Percentiles rank a stretch among this genome's conserved stretches.
phyloP scores from a whole-genome alignment of 139 green algal species.

The Astrephomene gubernaculifera region DNA sequence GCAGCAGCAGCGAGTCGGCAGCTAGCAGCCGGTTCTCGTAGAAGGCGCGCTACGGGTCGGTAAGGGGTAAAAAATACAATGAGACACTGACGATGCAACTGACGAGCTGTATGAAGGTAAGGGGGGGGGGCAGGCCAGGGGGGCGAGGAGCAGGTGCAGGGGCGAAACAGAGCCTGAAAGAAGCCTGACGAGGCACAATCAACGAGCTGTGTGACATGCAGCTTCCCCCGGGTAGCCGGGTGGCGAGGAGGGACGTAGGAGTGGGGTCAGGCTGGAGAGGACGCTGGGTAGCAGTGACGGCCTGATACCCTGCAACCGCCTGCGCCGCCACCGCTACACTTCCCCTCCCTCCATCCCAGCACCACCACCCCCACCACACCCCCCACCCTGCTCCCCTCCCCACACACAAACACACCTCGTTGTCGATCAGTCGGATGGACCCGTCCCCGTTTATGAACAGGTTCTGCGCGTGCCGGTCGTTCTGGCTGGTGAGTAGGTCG shows the following conservation, averaged over 20 bases:
- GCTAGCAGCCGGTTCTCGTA: conserved; percentile 51
- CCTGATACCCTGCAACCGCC: background rate
- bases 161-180: too few relatives aligned
- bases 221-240: too few relatives aligned
- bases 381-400: background rate
- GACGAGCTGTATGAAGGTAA: background rate
- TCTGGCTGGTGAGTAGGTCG: conserved; percentile 59
- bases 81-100: too few relatives aligned
- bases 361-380: background rate
- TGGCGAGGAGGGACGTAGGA: too few relatives aligned
- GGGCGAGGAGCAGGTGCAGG: background rate
- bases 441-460: conserved; percentile 54
- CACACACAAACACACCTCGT: conserved; percentile 36
- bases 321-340: background rate
- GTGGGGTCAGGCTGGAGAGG: too few relatives aligned
- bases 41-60: conserved; percentile 41
- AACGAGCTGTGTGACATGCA: too few relatives aligned
- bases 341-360: background rate
- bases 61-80: background rate
- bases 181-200: too few relatives aligned
- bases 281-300: too few relatives aligned
- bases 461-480: conserved; percentile 56
- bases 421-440: conserved; percentile 53
- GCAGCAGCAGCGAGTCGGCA: conserved; percentile 52
- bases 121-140: background rate